Evolutionary conservation across 2,329 filamentous ascomycete species (phyloP).

Genomic region (Hypoxylon sp.): DNA sequence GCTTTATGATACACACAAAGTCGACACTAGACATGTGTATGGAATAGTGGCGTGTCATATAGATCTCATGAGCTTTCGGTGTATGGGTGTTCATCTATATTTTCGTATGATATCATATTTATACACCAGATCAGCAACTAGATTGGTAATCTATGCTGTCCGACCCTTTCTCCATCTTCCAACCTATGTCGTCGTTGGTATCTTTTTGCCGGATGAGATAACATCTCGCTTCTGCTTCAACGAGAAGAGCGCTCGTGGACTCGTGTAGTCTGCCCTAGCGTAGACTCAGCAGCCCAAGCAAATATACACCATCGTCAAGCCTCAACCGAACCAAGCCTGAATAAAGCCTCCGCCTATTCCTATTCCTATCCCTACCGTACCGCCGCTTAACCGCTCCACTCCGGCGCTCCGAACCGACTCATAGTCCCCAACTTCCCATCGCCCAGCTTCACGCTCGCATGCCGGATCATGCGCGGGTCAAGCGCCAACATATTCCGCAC

Average conservation of each 20-base stretch:
- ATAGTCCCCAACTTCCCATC: conserved; percentile 69
- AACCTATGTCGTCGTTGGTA: neutral
- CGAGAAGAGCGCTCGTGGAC: neutral
- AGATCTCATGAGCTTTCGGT: neutral
- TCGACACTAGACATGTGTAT: neutral
- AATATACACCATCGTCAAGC: neutral
- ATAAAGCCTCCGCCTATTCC: neutral
- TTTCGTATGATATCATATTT: conserved; percentile 12
- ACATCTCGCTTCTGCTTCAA: neutral
- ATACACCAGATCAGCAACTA: conserved; percentile 19
- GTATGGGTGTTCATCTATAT: neutral
- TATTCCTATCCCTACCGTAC: neutral
- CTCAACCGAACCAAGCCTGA: neutral
- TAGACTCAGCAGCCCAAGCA: neutral
- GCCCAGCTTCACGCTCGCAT: conserved; percentile 89
- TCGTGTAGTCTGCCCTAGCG: neutral
- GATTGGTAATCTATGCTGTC: conserved; percentile 1
- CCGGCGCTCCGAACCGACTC: conserved; percentile 64
- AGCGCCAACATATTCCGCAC: conserved; percentile 82
- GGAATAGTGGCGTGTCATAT: neutral
- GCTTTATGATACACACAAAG: neutral
- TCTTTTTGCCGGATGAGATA: neutral
- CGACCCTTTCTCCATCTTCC: neutral
- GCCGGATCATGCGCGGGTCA: conserved; percentile 91
- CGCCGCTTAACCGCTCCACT: conserved; percentile 57